Conservation (phyloP, 73 alveolate genomes). For the Strombidium stylifer region DNA sequence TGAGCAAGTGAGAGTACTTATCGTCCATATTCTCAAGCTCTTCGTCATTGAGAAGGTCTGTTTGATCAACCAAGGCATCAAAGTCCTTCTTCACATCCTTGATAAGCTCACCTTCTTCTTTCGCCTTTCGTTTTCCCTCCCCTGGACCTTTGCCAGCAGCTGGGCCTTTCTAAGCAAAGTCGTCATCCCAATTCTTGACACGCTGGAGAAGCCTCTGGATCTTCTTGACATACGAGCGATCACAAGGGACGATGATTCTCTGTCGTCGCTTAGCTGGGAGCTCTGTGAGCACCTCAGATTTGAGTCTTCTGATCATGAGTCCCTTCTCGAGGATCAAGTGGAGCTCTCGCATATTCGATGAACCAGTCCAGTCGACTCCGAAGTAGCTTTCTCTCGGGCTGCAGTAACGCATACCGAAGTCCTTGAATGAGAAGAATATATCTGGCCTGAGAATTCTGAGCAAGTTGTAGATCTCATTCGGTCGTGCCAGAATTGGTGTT, state of each 20-base stretch:
- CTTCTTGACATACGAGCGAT: not conserved
- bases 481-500: slow-evolving; percentile 84
- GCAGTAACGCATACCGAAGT: slow-evolving; percentile 79
- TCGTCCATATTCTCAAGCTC: slow-evolving; percentile 19
- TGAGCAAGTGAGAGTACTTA: slow-evolving; percentile 47
- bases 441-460: slow-evolving; percentile 72
- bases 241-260: not conserved
- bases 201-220: not conserved
- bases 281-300: slow-evolving; percentile 20
- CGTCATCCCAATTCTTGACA: not conserved
- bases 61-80: not conserved
- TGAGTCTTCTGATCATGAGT: slow-evolving; percentile 28
- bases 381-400: slow-evolving; percentile 54
- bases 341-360: slow-evolving; percentile 3
- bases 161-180: not conserved
- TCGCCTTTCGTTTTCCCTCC: no score
- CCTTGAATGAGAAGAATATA: slow-evolving; percentile 48
- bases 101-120: not conserved
- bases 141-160: no score
- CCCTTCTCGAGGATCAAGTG: slow-evolving; percentile 13
- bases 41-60: not conserved
- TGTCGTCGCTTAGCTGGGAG: slow-evolving; percentile 23
- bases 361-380: slow-evolving; percentile 26
- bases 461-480: slow-evolving; percentile 78
- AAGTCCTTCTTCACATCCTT: not conserved